Conservation (phyloP, 129 eudicot genomes). For the Escallonia herrerae region DNA sequence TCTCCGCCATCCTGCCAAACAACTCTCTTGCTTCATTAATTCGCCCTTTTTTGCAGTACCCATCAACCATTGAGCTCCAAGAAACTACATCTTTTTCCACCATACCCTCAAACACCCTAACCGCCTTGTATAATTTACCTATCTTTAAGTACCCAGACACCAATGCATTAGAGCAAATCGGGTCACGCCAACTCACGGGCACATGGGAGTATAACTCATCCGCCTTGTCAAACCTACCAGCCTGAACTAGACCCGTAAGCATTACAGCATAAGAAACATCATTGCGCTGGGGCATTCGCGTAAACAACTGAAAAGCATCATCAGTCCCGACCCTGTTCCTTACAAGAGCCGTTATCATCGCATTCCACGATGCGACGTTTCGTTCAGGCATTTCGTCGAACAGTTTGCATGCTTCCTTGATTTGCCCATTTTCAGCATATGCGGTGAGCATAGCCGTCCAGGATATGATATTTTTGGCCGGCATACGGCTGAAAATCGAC, state of each 20-base stretch:
- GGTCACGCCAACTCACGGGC: constrained; percentile 52
- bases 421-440: constrained; percentile 43
- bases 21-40: constrained; percentile 49
- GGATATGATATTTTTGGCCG: constrained; percentile 44
- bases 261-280: constrained; percentile 54
- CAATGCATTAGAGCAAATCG: constrained; percentile 59
- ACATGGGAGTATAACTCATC: constrained; percentile 26
- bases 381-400: constrained; percentile 82
- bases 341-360: constrained; percentile 57
- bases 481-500: constrained; percentile 44
- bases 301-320: constrained; percentile 45
- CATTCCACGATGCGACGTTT: constrained; percentile 82
- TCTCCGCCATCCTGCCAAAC: constrained; percentile 49
- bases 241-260: constrained; percentile 52
- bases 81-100: constrained; percentile 64
- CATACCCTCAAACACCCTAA: constrained; percentile 49
- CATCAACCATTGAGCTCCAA: constrained; percentile 81
- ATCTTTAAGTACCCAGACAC: constrained; percentile 57
- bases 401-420: constrained; percentile 54
- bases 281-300: constrained; percentile 41
- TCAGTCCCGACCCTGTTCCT: constrained; percentile 32
- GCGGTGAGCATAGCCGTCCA: constrained; percentile 81
- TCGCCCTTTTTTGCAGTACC: constrained; percentile 61
- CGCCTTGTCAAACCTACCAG: constrained; percentile 52
- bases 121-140: constrained; percentile 46